Evolutionary conservation across 169 alveolate genomes (phyloP), one percentile per base, ranked within the genome.

Genomic region (Cryptosporidium xiaoi): DNA sequence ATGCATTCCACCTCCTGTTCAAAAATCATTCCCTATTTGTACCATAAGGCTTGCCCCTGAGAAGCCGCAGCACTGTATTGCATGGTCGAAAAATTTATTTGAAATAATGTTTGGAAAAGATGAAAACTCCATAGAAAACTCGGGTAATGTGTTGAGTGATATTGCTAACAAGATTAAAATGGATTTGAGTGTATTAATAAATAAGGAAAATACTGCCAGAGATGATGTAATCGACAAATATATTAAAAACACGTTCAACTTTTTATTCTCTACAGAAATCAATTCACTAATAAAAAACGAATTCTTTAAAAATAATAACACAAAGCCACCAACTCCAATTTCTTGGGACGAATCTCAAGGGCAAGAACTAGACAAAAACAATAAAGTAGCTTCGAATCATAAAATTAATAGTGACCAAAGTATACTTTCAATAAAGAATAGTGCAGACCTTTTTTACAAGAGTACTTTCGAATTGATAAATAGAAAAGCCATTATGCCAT

Each of bases 31-130:
- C 60, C 99, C 99, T 4, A 97, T 98, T 48, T 99, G 99, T 82
- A 98, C 99, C 24, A 96, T 99, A 27, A 96, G 99, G 50, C 96
- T 97, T 82, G 95, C 96, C n/a, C 99, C 99, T 29, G 97, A 98
- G 51, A 96, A 95, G 90, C 97, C 99, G 50, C 98, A 97, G 82
- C 99, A 99, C 91, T 97, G 99, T 92, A 95, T 99, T 10, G 99
- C 98, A 51, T 98, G 99, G 99, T 98, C 98, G 15, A 96, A 97
- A 83, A 91, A 93, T 53, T 94, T 97, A 31, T 96, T 94, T 82
- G 97, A 95, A 84, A 91, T 82, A 27, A 69, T 93, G 82, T 94
- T 91, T 68, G 96, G 96, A 83, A 62, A 51, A n/a, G 3, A 83
- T 6, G 51, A 77, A 51, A 87, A 82, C 44, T 90, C 83, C 56